Evolutionary conservation across 2,329 filamentous ascomycete species (phyloP).

Genomic region (Mycosphaerella sp.): DNA sequence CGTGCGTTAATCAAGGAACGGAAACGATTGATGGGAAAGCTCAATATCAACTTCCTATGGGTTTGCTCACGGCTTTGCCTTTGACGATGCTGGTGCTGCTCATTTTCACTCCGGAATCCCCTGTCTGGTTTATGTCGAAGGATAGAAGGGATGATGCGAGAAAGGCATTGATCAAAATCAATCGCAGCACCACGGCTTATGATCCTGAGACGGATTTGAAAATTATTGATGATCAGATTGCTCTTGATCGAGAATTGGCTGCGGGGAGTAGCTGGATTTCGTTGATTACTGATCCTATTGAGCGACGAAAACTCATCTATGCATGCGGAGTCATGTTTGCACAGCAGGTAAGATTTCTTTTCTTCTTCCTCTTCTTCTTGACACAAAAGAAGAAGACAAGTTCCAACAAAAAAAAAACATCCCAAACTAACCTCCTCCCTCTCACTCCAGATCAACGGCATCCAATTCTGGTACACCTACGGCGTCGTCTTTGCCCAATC

Average conservation of each 20-base stretch:
- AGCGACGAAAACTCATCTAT: slow-evolving; percentile 44
- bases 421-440: slow-evolving; percentile 14
- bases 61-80: slow-evolving; percentile 14
- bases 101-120: slow-evolving; percentile 18
- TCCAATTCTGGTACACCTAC: slow-evolving; percentile 35
- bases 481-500: slow-evolving; percentile 22
- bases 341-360: no score
- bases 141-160: slow-evolving; percentile 14
- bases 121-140: slow-evolving; percentile 21
- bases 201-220: slow-evolving; percentile 15
- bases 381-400: background rate
- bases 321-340: slow-evolving; percentile 38
- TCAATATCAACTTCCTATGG: slow-evolving; percentile 19
- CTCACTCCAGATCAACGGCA: slow-evolving; percentile 47
- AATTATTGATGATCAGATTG: slow-evolving; percentile 18
- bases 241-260: slow-evolving; percentile 17
- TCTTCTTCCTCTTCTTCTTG: no score
- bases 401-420: background rate
- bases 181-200: slow-evolving; percentile 15
- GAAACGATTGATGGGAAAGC: slow-evolving; percentile 19
- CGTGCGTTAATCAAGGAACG: slow-evolving; percentile 22
- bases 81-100: slow-evolving; percentile 22
- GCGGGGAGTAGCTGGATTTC: slow-evolving; percentile 37
- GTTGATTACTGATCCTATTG: slow-evolving; percentile 41
- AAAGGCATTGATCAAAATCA: slow-evolving; percentile 19